phyloP scores from a whole-genome alignment of 208 protist genomes.

The Trypanosoma cruzi region DNA sequence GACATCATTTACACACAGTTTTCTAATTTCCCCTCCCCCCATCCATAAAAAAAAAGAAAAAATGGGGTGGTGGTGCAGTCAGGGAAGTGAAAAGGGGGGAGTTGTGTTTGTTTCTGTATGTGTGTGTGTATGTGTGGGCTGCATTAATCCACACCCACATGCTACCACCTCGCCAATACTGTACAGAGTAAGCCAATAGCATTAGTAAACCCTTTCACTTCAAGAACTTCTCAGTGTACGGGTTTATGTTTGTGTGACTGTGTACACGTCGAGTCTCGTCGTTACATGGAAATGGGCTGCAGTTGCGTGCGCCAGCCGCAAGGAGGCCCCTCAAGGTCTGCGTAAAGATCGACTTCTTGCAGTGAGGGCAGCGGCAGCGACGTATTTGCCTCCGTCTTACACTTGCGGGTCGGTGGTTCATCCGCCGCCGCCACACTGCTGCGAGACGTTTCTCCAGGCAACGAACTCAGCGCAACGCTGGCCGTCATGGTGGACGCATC shows the following conservation, averaged over 20 bases:
- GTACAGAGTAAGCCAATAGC: not conserved
- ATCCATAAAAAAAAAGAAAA: not conserved
- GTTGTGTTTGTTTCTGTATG: too few species aligned
- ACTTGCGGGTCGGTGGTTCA: conserved; percentile 28
- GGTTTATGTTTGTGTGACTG: not conserved
- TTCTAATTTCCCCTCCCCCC: not conserved
- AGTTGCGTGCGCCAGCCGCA: conserved; percentile 11
- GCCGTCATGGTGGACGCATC: conserved; percentile 11
- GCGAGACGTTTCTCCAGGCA: not conserved
- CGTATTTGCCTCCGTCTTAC: conserved; percentile 39
- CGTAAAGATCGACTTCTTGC: conserved; percentile 74
- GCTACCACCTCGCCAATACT: not conserved
- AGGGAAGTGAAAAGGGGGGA: not conserved
- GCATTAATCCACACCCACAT: not conserved
- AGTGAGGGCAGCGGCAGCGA: conserved; percentile 29
- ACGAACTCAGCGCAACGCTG: conserved; percentile 9
- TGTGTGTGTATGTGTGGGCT: conserved; percentile 2
- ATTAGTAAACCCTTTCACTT: not conserved
- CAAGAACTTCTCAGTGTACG: not conserved
- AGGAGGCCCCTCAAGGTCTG: conserved; percentile 32
- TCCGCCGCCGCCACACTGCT: conserved; percentile 3
- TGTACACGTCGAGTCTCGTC: not conserved
- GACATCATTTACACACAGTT: conserved; percentile 4
- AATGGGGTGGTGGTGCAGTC: not conserved
- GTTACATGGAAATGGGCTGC: conserved; percentile 30